Percentiles rank a stretch among this genome's conserved stretches.
phyloP scores from a whole-genome alignment of 2,329 filamentous ascomycete species.

The Chalaropsis ovoidea region DNA sequence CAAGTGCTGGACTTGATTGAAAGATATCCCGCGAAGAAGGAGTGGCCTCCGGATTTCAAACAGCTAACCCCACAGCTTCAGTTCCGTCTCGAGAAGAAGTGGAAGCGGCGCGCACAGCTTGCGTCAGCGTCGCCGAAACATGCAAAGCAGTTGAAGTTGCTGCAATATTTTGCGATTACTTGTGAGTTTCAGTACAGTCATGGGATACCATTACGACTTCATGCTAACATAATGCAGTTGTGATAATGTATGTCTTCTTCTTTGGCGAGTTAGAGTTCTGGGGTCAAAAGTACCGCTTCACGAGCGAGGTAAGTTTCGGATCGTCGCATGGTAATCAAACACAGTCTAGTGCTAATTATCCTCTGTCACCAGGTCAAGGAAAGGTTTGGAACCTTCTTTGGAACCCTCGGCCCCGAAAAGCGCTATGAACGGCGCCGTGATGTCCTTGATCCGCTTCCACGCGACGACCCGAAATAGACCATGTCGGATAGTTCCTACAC shows the following conservation, averaged over 20 bases:
- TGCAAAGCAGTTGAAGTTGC: constrained; percentile 55
- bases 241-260: constrained; percentile 35
- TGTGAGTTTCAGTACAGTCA: constrained; percentile 36
- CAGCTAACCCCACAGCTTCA: constrained; percentile 61
- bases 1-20: constrained; percentile 36
- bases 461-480: constrained; percentile 2
- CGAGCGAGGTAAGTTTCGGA: constrained; percentile 34
- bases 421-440: constrained; percentile 37
- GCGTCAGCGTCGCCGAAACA: constrained; percentile 53
- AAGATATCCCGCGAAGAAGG: constrained; percentile 56
- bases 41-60: constrained; percentile 69
- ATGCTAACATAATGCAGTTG: constrained; percentile 29
- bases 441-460: constrained; percentile 30
- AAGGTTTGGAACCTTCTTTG: constrained; percentile 34
- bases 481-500: background rate
- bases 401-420: constrained; percentile 36
- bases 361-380: constrained; percentile 17
- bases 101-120: constrained; percentile 57
- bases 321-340: background rate
- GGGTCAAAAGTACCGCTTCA: constrained; percentile 37
- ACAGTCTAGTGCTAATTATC: background rate
- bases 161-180: constrained; percentile 50
- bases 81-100: constrained; percentile 68
- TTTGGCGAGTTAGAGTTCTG: constrained; percentile 39
- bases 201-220: background rate